Percentiles rank a stretch among this genome's conserved stretches.
Conservation (phyloP, 2,329 filamentous ascomycete genomes). For the Capronia coronata region DNA sequence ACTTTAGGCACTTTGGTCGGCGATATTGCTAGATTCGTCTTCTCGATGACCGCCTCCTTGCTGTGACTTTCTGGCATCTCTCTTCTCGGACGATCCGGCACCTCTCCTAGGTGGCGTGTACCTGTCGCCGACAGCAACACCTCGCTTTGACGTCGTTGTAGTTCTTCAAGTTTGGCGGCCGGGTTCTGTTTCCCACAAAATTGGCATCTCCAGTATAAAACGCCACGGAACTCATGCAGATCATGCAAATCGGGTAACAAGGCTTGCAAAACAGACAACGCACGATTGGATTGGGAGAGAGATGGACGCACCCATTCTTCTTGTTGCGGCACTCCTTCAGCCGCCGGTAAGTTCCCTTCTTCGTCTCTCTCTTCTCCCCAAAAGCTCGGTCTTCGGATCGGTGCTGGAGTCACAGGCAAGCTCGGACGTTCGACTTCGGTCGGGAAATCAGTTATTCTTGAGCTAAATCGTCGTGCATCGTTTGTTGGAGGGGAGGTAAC, state of each 20-base stretch:
- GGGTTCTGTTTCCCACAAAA: constrained; percentile 57
- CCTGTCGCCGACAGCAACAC: constrained; percentile 42
- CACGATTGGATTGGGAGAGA: constrained; percentile 30
- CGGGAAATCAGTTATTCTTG: constrained; percentile 81
- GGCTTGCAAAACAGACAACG: constrained; percentile 22
- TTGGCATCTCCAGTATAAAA: constrained; percentile 31
- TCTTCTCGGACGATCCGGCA: constrained; percentile 26
- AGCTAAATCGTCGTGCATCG: constrained; percentile 44
- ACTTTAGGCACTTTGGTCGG: constrained; percentile 16
- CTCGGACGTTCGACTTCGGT: constrained; percentile 75
- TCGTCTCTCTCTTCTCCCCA: constrained; percentile 57
- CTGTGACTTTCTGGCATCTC: constrained; percentile 28
- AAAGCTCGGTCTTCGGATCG: constrained; percentile 61
- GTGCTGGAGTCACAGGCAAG: constrained; percentile 82
- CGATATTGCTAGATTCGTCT: constrained; percentile 16
- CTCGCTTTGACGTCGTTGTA: constrained; percentile 61
- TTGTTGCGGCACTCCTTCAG: constrained; percentile 79
- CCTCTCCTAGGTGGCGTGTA: constrained; percentile 12
- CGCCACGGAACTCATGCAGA: constrained; percentile 26
- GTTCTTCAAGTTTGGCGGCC: constrained; percentile 60
- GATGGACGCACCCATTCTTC: constrained; percentile 81
- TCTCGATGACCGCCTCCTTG: constrained; percentile 21
- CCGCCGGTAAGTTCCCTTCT: constrained; percentile 59
- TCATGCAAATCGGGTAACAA: constrained; percentile 20
- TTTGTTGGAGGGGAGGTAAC: constrained; percentile 26